Evolutionary conservation across 257 asterid genomes (phyloP).

Genomic region (Solanum pimpinellifolium): DNA sequence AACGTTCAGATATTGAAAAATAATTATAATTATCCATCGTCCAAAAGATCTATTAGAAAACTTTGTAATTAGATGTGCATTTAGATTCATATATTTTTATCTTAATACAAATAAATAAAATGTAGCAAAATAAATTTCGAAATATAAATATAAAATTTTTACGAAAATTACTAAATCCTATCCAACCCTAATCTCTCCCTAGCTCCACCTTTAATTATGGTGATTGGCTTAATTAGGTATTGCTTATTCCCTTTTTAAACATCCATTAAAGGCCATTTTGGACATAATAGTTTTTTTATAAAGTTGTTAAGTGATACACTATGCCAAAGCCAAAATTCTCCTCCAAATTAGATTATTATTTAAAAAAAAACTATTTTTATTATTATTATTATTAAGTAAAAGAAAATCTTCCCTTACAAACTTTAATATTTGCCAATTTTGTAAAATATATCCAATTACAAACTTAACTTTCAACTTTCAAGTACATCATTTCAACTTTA

Average conservation of each 20-base stretch:
- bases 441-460: neutral
- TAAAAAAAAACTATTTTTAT: too few relatives aligned
- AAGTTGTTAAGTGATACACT: neutral
- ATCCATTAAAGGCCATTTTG: neutral
- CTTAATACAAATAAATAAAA: neutral
- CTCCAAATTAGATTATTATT: neutral
- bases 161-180: neutral
- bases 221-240: neutral
- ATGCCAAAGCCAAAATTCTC: neutral
- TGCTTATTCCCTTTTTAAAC: neutral
- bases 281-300: accelerated
- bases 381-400: neutral
- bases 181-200: neutral
- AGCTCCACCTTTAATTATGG: neutral
- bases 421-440: neutral
- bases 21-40: neutral
- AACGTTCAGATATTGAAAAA: neutral
- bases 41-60: neutral
- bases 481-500: neutral
- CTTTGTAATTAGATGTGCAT: neutral
- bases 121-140: neutral
- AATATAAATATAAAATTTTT: neutral
- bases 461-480: neutral
- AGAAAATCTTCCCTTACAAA: neutral
- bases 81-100: neutral